phyloP scores from a whole-genome alignment of 441 rosid genomes.

The Rhodomyrtus psidioides region DNA sequence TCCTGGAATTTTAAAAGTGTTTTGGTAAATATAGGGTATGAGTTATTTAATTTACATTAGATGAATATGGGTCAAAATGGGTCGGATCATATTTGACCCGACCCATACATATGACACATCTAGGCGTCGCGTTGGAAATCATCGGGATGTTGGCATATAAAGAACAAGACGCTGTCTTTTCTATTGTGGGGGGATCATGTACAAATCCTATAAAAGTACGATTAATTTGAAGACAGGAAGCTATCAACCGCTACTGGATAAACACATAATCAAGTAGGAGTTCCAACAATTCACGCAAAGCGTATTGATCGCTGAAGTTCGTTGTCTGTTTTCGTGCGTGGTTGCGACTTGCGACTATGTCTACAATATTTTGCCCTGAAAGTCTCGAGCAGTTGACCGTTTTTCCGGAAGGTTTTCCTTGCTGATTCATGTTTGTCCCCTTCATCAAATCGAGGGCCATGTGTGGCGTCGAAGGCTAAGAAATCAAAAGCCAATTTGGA shows the following conservation, averaged over 20 bases:
- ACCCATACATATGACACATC: too few species aligned
- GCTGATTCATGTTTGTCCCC: neutral
- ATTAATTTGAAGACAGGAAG: neutral
- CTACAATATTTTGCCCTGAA: neutral
- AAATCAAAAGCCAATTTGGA: neutral
- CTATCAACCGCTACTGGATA: neutral
- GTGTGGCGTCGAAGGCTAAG: neutral
- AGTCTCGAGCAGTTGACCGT: neutral
- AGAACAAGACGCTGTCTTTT: neutral
- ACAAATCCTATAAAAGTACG: neutral
- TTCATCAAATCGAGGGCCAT: neutral
- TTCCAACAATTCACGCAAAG: neutral
- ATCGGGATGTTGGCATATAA: neutral
- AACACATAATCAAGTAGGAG: neutral
- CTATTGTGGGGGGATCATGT: neutral
- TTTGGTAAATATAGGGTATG: too few species aligned
- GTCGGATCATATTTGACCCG: too few species aligned
- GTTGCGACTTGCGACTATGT: neutral
- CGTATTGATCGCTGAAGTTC: neutral
- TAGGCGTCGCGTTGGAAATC: fast-evolving
- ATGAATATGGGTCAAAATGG: too few species aligned
- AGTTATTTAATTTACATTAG: too few species aligned
- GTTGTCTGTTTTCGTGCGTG: neutral
- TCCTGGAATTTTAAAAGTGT: too few species aligned
- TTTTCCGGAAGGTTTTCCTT: neutral